These are phyloP conservation scores for Liquidambar formosana DNA, from an alignment of 164 flowering plant genomes.

Conservation along the genomic window DNA sequence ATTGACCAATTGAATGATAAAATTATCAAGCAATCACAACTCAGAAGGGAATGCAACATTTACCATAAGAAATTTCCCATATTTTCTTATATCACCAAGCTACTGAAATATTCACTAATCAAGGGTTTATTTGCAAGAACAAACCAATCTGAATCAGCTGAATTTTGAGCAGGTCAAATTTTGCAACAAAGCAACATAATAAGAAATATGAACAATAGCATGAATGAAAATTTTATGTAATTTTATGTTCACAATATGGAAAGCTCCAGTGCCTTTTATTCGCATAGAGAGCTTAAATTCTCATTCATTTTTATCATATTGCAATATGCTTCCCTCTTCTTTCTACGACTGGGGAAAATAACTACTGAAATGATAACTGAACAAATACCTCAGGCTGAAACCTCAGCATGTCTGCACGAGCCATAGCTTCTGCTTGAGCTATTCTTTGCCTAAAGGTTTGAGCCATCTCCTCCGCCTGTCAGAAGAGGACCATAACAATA, in stretches of 20 bases:
- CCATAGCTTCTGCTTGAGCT: slow-evolving; percentile 99
- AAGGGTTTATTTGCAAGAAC: background rate
- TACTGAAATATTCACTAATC: too few species aligned
- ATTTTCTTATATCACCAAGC: too few species aligned
- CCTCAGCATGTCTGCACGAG: slow-evolving; percentile 95
- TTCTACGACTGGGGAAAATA: background rate
- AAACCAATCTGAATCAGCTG: background rate
- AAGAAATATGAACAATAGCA: too few species aligned
- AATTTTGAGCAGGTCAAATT: background rate
- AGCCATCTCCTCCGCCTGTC: slow-evolving; percentile 99
- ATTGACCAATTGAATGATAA: too few species aligned
- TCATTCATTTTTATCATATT: too few species aligned
- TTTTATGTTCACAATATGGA: background rate
- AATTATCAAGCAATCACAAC: too few species aligned
- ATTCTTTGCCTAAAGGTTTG: slow-evolving; percentile 97
- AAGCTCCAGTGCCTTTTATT: background rate
- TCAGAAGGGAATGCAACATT: too few species aligned
- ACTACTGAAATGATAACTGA: background rate
- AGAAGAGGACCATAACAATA: slow-evolving; percentile 8
- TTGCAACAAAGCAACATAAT: background rate
- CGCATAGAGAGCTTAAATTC: background rate
- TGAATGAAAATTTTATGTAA: background rate
- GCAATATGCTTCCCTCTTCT: too few species aligned
- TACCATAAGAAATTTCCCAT: too few species aligned
- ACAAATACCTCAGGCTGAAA: slow-evolving; percentile 91